Conservation (phyloP, 306 rosid genomes). For the Glycine soja region DNA sequence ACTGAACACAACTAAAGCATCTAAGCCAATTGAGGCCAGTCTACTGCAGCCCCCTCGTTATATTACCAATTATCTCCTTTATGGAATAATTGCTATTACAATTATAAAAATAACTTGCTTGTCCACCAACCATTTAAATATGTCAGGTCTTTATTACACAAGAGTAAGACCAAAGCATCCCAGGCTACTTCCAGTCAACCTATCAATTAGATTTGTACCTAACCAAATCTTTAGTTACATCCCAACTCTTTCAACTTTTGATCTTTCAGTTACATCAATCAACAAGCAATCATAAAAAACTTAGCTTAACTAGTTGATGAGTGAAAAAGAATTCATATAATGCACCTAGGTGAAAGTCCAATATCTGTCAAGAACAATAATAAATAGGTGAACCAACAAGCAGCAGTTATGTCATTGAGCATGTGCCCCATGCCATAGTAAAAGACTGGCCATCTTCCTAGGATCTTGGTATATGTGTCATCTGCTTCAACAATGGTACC, state of each 20-base stretch:
- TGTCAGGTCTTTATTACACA: not conserved
- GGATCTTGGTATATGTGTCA: constrained; percentile 56
- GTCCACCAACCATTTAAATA: constrained; percentile 6
- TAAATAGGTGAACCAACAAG: constrained; percentile 97
- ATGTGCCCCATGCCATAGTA: constrained; percentile 94
- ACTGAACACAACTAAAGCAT: constrained; percentile 5
- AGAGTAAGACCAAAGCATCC: constrained; percentile 29
- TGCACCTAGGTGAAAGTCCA: constrained; percentile 86
- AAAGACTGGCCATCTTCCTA: constrained; percentile 75
- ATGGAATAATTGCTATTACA: constrained; percentile 30
- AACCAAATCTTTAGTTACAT: not conserved
- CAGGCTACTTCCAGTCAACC: constrained; percentile 9
- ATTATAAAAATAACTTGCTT: not conserved
- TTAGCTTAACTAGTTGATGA: not conserved
- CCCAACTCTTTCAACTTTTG: not conserved
- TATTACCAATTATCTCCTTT: constrained; percentile 2
- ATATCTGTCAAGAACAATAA: constrained; percentile 86
- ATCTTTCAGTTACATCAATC: constrained; percentile 7
- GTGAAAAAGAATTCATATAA: constrained; percentile 5
- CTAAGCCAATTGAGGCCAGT: not conserved
- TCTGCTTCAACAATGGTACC: constrained; percentile 59
- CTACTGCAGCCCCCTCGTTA: not conserved
- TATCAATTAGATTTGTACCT: constrained; percentile 25
- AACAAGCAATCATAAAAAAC: constrained; percentile 18
- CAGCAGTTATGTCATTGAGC: constrained; percentile 96